Conservation (phyloP, 495 filamentous ascomycete species). For the Penicillium longicatenatum region DNA sequence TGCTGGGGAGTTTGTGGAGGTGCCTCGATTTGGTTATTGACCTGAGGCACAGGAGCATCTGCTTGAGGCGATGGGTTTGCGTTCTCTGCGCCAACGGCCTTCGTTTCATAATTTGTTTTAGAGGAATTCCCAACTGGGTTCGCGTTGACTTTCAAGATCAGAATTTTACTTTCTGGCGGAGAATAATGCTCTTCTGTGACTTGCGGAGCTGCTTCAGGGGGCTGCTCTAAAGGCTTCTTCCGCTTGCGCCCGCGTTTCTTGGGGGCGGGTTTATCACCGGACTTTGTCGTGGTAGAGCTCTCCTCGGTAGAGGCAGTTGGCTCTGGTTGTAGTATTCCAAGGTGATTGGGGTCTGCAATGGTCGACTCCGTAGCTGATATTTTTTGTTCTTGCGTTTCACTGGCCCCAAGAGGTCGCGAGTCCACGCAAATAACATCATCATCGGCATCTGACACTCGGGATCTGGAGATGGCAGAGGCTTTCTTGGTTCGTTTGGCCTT, state of each 20-base stretch:
- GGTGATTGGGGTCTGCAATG: neutral
- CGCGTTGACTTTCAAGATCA: constrained; percentile 1
- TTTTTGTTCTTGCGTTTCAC: neutral
- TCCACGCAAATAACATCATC: constrained; percentile 45
- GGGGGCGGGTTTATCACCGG: constrained; percentile 19
- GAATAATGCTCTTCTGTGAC: neutral
- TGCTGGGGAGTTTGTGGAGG: constrained; percentile 23
- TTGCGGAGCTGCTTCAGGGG: constrained; percentile 1
- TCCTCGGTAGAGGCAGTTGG: neutral
- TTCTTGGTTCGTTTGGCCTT: constrained; percentile 44
- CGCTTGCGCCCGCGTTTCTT: constrained; percentile 52
- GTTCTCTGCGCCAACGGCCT: neutral
- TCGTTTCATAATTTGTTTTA: neutral
- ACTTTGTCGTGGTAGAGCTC: constrained; percentile 3
- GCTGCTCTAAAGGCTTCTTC: constrained; percentile 36
- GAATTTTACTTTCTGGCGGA: neutral
- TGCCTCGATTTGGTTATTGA: neutral
- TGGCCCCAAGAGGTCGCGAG: constrained; percentile 23
- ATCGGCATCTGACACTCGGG: constrained; percentile 30
- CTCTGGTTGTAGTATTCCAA: neutral
- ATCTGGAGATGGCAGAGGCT: constrained; percentile 32
- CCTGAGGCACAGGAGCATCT: neutral
- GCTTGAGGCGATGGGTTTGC: neutral
- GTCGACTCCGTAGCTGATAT: neutral
- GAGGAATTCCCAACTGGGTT: neutral